Conservation (phyloP, 148 eudicot species). For the Camellia granthamiana region DNA sequence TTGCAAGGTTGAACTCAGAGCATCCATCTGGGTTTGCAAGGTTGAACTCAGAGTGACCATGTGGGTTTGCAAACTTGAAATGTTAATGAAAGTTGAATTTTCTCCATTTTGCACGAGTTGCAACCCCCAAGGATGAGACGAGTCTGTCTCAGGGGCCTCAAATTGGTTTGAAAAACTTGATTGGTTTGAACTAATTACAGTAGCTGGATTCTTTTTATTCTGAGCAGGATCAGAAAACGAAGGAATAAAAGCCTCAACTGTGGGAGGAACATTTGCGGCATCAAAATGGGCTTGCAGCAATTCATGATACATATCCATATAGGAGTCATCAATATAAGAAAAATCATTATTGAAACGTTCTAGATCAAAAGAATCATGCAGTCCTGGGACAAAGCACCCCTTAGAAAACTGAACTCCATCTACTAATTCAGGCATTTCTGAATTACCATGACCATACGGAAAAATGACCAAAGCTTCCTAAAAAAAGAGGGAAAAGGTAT, state of each 20-base stretch:
- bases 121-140: conserved; percentile 8
- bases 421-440: conserved; percentile 17
- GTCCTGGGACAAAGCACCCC: conserved; percentile 12
- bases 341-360: conserved; percentile 30
- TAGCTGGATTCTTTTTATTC: conserved; percentile 24
- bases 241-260: conserved; percentile 61
- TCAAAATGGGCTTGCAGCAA: conserved; percentile 75
- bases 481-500: not conserved
- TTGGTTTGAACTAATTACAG: conserved; percentile 25
- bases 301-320: conserved; percentile 33
- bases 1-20: conserved; percentile 4
- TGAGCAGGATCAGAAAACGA: conserved; percentile 42
- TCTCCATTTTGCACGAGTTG: not conserved
- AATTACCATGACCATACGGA: conserved; percentile 13
- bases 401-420: conserved; percentile 18
- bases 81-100: not conserved
- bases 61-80: conserved; percentile 9
- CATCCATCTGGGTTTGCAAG: not conserved
- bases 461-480: conserved; percentile 35
- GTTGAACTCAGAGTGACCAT: not conserved
- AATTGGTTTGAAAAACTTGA: conserved; percentile 15
- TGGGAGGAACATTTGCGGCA: conserved; percentile 60
- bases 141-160: conserved; percentile 9
- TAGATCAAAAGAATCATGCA: conserved; percentile 15
- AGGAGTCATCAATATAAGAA: conserved; percentile 34